These are phyloP conservation scores for Stevia rebaudiana DNA, from an alignment of 140 eudicot species.

Conservation along the genomic window DNA sequence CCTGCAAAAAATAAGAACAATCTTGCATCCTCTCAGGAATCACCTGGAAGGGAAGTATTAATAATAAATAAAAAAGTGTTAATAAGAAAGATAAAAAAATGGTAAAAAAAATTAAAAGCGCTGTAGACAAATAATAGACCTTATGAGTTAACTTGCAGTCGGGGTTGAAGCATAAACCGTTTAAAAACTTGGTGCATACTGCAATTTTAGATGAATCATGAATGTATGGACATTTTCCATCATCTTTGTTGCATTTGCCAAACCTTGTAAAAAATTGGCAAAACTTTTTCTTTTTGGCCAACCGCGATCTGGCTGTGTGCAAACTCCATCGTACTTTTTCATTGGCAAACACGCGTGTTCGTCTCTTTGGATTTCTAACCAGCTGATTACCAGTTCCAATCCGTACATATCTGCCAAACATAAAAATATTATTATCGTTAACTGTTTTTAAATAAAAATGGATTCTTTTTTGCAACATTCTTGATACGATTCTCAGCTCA, in stretches of 20 bases:
- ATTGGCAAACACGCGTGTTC: constrained; percentile 75
- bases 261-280: constrained; percentile 94
- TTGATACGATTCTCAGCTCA: background rate
- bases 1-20: constrained; percentile 86
- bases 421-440: constrained; percentile 2
- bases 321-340: constrained; percentile 97
- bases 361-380: constrained; percentile 86
- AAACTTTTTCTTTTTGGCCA: constrained; percentile 77
- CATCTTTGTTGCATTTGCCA: constrained; percentile 92
- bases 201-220: constrained; percentile 86
- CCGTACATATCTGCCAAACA: constrained; percentile 69
- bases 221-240: constrained; percentile 83
- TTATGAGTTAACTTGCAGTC: constrained; percentile 87
- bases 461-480: constrained; percentile 1
- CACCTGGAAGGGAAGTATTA: constrained; percentile 47
- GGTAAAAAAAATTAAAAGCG: background rate
- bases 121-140: constrained; percentile 37
- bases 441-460: background rate
- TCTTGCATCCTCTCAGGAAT: constrained; percentile 99
- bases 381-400: constrained; percentile 92
- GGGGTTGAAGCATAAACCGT: constrained; percentile 61
- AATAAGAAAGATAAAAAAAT: constrained; percentile 17
- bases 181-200: constrained; percentile 87
- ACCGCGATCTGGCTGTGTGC: constrained; percentile 86
- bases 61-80: constrained; percentile 15